phyloP scores from a whole-genome alignment of 257 asterid species.

The Fraxinus cuspidata region DNA sequence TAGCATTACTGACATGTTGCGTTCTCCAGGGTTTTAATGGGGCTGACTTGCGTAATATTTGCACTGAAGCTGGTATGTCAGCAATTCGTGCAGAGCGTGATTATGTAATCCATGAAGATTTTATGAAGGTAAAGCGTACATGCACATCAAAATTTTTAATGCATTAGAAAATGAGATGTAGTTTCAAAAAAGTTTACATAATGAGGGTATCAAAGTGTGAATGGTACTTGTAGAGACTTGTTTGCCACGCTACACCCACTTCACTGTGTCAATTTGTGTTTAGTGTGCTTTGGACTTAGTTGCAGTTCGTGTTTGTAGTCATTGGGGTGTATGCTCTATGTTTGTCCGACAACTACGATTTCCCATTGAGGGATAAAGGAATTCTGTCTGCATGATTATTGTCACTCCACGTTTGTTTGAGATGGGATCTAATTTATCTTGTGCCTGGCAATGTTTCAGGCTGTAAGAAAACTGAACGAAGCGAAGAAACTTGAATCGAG shows the following conservation, averaged over 20 bases:
- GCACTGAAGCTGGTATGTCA: conserved; percentile 97
- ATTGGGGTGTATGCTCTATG: too few relatives aligned
- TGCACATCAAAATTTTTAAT: not conserved
- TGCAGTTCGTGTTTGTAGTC: not conserved
- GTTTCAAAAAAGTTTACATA: not conserved
- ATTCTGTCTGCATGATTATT: not conserved
- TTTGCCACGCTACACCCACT: not conserved
- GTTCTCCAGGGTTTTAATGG: conserved; percentile 84
- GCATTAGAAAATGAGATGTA: not conserved
- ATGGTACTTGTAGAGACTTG: not conserved
- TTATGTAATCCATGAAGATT: conserved; percentile 96
- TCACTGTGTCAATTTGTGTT: not conserved
- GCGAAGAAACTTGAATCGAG: conserved; percentile 95
- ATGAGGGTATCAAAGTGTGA: not conserved
- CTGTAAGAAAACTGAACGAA: conserved; percentile 90
- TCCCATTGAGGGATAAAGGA: not conserved
- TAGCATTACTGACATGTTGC: conserved; percentile 5
- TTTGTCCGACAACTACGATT: not conserved
- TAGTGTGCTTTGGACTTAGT: not conserved
- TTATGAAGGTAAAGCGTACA: conserved; percentile 73
- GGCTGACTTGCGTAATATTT: conserved; percentile 93
- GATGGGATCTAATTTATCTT: not conserved
- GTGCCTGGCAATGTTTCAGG: conserved; percentile 43
- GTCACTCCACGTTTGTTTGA: not conserved
- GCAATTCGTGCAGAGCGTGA: conserved; percentile 98